These are phyloP conservation scores for Ustilago crameri DNA, from an alignment of 1,284 basidiomycete genomes.

Conservation along the genomic window DNA sequence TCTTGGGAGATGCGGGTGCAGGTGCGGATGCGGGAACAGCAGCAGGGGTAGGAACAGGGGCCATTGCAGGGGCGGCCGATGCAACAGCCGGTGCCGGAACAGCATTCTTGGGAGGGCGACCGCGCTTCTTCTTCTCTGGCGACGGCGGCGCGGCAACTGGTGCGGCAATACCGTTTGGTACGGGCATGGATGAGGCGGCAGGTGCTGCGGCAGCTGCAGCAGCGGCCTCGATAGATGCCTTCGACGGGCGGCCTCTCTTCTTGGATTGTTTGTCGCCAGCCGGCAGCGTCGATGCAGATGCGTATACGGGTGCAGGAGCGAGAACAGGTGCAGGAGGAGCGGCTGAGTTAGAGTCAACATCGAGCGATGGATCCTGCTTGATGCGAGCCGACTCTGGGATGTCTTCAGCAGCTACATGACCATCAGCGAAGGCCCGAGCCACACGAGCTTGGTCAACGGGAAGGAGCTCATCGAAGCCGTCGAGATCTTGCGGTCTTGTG, in stretches of 20 bases:
- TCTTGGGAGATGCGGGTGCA: conserved; percentile 11
- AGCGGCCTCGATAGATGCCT: conserved; percentile 16
- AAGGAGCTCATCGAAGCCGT: conserved; percentile 52
- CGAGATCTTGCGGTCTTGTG: conserved; percentile 68
- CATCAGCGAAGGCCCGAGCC: conserved; percentile 39
- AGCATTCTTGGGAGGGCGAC: conserved; percentile 31
- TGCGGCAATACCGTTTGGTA: conserved; percentile 5
- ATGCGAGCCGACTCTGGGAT: conserved; percentile 44
- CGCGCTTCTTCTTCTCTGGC: conserved; percentile 22
- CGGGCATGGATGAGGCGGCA: too few relatives aligned
- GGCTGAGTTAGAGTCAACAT: conserved; percentile 7
- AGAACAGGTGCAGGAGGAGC: neutral
- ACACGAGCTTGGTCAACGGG: conserved; percentile 39
- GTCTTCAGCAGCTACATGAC: conserved; percentile 51
- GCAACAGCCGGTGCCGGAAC: neutral
- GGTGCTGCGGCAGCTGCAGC: conserved; percentile 13
- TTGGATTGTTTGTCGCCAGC: conserved; percentile 21
- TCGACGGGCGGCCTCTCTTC: conserved; percentile 44
- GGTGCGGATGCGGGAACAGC: too few relatives aligned
- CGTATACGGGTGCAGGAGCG: conserved; percentile 9
- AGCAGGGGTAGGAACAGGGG: conserved; percentile 3
- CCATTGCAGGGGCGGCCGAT: conserved; percentile 2
- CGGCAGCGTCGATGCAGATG: conserved; percentile 1
- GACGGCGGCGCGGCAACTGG: conserved; percentile 6
- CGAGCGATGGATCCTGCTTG: conserved; percentile 21